Evolutionary conservation across 306 rosid species (phyloP), one percentile per base, ranked within the genome.

Genomic region (Medicago lupulina): DNA sequence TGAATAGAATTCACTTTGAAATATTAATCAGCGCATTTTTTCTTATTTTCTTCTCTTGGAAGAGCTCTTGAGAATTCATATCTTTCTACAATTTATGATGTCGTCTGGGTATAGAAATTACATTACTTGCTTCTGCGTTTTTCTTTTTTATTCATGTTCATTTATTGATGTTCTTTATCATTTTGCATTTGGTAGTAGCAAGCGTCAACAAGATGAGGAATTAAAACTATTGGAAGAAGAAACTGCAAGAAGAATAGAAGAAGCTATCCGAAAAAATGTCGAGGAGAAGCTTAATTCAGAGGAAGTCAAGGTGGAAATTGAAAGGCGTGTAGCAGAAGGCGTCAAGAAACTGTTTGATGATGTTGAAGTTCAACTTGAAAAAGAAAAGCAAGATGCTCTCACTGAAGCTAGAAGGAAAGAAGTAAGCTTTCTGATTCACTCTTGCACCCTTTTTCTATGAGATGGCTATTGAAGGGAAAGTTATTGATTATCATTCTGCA

Each of bases 331-430:
- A 40, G 98, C 92, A 79, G 96, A 89, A 71, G 98, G 98, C 6
- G 84, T 89, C 68, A 89, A 72, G 74, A 82, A 82, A 80, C 85
- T 90, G 77, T 71, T 86, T 64, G 85, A 85, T 78, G 97, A 96
- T 80, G 99, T 96, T 54, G 90, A 87, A 63, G 80, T 71, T 71
- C 97, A 84, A 82, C 96, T 96, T 64, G 93, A 68, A 82, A 90
- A 90, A 80, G 99, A 96, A 87, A 96, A 92, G 87, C 85, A 96
- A 86, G 90, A 89, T 64, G 91, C 97, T 58, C 87, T 96, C 59
- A 23, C 49, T 61, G 98, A 90, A 80, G 98, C 99, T 73, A 87
- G 92, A 75, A 86, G 78, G 77, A 96, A 90, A 87, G 98, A 90
- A 92, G 99, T 92, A 84, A 76, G 85, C 67, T 38, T 78, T 50